A percentile compares a stretch with the other conserved stretches of the same genome.
Conservation (phyloP, 2,329 filamentous ascomycete species). For the Cladosporium sp. region DNA sequence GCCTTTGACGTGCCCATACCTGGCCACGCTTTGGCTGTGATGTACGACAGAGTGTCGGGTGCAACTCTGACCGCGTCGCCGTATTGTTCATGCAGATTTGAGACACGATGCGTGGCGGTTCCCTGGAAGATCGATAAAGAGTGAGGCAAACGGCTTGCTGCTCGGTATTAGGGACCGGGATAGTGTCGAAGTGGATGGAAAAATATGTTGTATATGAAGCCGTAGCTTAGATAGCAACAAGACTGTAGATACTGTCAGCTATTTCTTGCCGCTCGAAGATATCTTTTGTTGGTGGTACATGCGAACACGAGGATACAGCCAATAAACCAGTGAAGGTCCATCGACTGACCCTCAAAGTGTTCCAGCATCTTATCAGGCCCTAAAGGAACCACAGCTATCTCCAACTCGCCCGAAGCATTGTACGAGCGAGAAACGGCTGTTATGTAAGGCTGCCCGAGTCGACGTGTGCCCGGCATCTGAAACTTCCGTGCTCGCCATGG, state of each 20-base stretch:
- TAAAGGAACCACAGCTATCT: too few species aligned
- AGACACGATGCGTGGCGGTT: constrained; percentile 11
- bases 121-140: constrained; percentile 17
- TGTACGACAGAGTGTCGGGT: constrained; percentile 23
- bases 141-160: constrained; percentile 18
- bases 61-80: constrained; percentile 27
- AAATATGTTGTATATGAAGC: constrained; percentile 35
- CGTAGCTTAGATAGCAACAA: neutral
- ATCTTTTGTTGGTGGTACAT: neutral
- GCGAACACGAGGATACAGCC: neutral
- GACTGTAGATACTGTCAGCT: neutral
- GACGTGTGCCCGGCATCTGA: too few species aligned
- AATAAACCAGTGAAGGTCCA: neutral
- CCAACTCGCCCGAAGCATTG: too few species aligned
- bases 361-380: too few species aligned
- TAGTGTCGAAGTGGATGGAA: constrained; percentile 42
- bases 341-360: too few species aligned
- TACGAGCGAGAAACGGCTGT: too few species aligned
- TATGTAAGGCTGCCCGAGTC: too few species aligned
- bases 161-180: constrained; percentile 36
- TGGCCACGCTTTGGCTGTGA: neutral
- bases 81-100: constrained; percentile 33
- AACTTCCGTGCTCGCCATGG: too few species aligned
- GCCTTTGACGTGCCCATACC: neutral
- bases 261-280: neutral